A percentile compares a stretch with the other conserved stretches of the same genome.
Evolutionary conservation across 768 basidiomycete genomes (phyloP).

Genomic region (Psilocybe tampanensis): DNA sequence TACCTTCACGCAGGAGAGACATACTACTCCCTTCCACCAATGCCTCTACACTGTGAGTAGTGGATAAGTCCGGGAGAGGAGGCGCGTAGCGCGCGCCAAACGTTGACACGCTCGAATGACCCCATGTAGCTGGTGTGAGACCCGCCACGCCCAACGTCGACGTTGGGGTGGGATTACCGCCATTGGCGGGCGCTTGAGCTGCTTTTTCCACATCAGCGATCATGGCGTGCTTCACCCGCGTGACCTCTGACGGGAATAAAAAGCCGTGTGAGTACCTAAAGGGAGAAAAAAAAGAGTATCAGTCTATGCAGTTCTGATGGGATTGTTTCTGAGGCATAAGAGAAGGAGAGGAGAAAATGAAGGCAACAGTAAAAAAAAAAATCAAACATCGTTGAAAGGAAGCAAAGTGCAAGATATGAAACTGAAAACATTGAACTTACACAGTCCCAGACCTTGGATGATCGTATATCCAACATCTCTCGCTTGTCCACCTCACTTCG

Average conservation of each 20-base stretch:
- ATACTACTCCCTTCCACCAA: constrained; percentile 91
- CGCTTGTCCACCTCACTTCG: constrained; percentile 86
- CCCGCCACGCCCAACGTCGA: constrained; percentile 25
- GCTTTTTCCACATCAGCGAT: constrained; percentile 51
- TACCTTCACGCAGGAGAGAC: constrained; percentile 70
- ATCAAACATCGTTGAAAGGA: too few relatives aligned
- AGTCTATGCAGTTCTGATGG: background rate
- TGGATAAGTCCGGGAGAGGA: constrained; percentile 66
- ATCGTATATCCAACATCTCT: constrained; percentile 98
- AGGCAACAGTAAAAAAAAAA: background rate
- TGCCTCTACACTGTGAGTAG: constrained; percentile 81
- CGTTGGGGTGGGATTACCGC: constrained; percentile 13
- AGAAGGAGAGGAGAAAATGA: background rate
- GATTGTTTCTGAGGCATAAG: constrained; percentile 1
- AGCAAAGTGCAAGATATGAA: too few relatives aligned
- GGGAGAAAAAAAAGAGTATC: constrained; percentile 7
- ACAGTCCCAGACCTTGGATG: constrained; percentile 94
- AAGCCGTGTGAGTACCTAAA: constrained; percentile 91
- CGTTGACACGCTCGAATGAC: constrained; percentile 84
- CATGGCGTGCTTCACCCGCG: constrained; percentile 63
- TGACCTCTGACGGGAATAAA: constrained; percentile 87
- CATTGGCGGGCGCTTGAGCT: constrained; percentile 35
- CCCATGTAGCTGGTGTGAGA: constrained; percentile 59
- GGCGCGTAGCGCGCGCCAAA: constrained; percentile 79
- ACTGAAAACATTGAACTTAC: constrained; percentile 44